Evolutionary conservation across 495 filamentous ascomycete species (phyloP).

Genomic region (Podospora didyma): DNA sequence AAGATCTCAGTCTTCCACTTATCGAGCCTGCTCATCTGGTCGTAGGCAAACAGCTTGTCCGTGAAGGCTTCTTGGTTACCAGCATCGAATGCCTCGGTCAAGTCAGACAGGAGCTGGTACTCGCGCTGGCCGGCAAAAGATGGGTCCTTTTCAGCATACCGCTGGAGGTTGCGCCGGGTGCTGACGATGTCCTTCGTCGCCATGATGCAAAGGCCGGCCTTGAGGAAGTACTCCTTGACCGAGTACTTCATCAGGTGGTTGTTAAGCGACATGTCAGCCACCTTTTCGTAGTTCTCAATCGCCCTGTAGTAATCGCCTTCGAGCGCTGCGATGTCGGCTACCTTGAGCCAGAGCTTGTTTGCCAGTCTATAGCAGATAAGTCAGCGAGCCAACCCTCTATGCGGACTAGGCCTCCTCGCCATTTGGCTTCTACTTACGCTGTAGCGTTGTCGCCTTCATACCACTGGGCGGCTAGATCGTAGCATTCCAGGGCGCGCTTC

Average conservation of each 20-base stretch:
- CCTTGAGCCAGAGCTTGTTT: constrained; percentile 86
- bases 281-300: constrained; percentile 75
- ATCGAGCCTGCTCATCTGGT: constrained; percentile 86
- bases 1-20: constrained; percentile 93
- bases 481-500: constrained; percentile 71
- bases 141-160: constrained; percentile 77
- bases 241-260: constrained; percentile 87
- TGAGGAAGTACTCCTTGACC: constrained; percentile 89
- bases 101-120: constrained; percentile 70
- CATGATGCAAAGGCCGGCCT: constrained; percentile 80
- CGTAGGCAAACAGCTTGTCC: constrained; percentile 80
- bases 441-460: constrained; percentile 83
- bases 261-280: constrained; percentile 64
- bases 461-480: constrained; percentile 79
- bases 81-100: constrained; percentile 64
- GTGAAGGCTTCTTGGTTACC: constrained; percentile 76
- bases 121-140: constrained; percentile 71
- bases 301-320: constrained; percentile 77
- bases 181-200: constrained; percentile 73
- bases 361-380: constrained; percentile 60
- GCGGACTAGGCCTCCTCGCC: too few species aligned
- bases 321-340: constrained; percentile 78
- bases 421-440: too few species aligned
- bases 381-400: background rate
- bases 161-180: constrained; percentile 69